Conservation (phyloP, 2,329 filamentous ascomycete species). For the Tolypocladium ovalisporum region DNA sequence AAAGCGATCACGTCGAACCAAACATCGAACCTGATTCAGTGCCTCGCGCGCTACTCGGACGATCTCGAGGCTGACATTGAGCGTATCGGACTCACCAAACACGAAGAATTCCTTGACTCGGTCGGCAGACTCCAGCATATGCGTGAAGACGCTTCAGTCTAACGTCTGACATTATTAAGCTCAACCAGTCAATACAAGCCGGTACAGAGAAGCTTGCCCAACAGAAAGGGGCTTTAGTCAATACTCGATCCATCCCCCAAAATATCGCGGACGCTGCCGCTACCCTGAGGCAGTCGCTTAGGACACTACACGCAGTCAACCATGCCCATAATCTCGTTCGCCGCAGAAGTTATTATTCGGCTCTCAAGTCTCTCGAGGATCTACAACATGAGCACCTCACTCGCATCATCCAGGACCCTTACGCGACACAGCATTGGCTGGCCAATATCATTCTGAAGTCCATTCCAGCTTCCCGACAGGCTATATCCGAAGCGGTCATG, state of each 20-base stretch:
- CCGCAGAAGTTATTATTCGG: constrained; percentile 92
- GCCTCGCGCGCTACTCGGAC: constrained; percentile 60
- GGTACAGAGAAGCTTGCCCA: constrained; percentile 90
- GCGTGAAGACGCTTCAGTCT: constrained; percentile 77
- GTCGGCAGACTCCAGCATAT: constrained; percentile 91
- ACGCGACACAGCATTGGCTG: constrained; percentile 88
- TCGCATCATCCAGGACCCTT: constrained; percentile 64
- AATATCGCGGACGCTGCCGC: constrained; percentile 91
- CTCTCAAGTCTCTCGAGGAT: constrained; percentile 86
- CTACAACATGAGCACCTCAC: constrained; percentile 91
- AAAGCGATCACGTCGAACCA: constrained; percentile 72
- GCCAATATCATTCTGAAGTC: constrained; percentile 94
- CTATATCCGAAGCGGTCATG: constrained; percentile 95
- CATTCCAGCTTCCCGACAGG: constrained; percentile 81
- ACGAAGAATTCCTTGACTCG: constrained; percentile 90
- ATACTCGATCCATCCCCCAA: constrained; percentile 82
- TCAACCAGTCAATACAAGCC: constrained; percentile 90
- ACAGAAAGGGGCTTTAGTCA: constrained; percentile 89
- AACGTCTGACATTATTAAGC: constrained; percentile 79
- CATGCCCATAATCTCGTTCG: constrained; percentile 84
- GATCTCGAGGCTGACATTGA: constrained; percentile 89
- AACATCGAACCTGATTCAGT: constrained; percentile 63
- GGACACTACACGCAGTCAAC: constrained; percentile 86
- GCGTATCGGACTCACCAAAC: constrained; percentile 85
- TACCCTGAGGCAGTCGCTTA: constrained; percentile 81